Base-by-base conservation (phyloP, 352 stramenopile species). In the Pythium guiyangense region DNA sequence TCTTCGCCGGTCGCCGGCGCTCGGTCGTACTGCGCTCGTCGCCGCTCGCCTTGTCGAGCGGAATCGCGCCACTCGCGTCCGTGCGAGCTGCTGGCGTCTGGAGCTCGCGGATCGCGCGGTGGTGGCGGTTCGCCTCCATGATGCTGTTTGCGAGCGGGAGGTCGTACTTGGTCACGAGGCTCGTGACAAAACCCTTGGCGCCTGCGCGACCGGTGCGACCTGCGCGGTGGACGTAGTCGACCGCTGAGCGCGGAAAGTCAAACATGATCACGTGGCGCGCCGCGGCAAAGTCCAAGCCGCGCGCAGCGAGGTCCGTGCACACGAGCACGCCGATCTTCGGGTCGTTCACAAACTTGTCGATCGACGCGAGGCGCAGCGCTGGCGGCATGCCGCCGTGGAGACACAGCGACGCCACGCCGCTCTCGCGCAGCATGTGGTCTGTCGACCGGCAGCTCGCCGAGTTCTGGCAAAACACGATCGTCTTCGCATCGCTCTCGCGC, bases 241-340 rank as follows among this genome's bases (percentile, higher is more conserved):
- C 92, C 20, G 94, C 90, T 44, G 89, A 95, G 29, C 77, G 77
- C 0, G 94, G 92, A 62, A 98, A 98, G 69, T 98, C 91, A 46
- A 97, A 88, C 71, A 98, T 96, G 18, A 98, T 73, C 12, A 98
- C 88, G 47, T 94, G 88, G 57, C 86, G 86, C 15, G 98, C 90
- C 17, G 74, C 67, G 10, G 83, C 75, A 46, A 98, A 85, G 67
- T 98, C 90, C 44, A 98, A 69, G 31, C 95, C 93, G 43, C 95
- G 77, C n/a, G 86, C 88, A 6, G 90, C 95, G 27, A 98, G 63
- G 64, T 98, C 93, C 1, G 92, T 98, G 57, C 90, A 98, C 43
- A 98, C 88, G 22, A 98, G 67, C 25, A 98, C 81, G 39, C 76
- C 71, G 25, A 82, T 62, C 12, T 68, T 51, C 14, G 66, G 26